Percentiles rank a stretch among this genome's conserved stretches.
phyloP scores from a whole-genome alignment of 2,329 filamentous ascomycete species.

The Botrytis porri region DNA sequence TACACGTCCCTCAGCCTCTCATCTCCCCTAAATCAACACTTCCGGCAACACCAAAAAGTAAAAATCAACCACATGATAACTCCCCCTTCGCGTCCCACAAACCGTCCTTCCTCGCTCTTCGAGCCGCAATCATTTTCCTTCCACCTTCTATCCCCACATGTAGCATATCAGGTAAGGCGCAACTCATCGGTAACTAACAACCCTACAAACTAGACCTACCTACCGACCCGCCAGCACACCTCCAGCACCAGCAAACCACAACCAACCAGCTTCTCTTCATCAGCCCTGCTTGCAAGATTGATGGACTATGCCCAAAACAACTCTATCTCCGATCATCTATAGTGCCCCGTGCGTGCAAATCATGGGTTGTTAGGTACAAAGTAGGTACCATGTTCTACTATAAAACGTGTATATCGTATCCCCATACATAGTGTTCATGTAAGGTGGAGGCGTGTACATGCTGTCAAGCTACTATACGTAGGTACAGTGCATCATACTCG shows the following conservation, averaged over 20 bases:
- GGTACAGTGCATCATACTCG: slow-evolving; percentile 12
- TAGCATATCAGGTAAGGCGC: not conserved
- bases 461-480: not conserved
- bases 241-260: slow-evolving; percentile 6
- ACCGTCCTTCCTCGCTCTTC: not conserved
- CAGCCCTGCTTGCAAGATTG: slow-evolving; percentile 16
- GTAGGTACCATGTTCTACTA: slow-evolving; percentile 3
- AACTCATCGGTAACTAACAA: slow-evolving; percentile 2
- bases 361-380: slow-evolving; percentile 7
- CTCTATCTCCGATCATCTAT: not conserved
- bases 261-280: slow-evolving; percentile 16
- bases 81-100: slow-evolving; percentile 12
- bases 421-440: not conserved
- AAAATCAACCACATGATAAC: not conserved
- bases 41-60: slow-evolving; percentile 10
- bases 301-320: not conserved
- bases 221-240: slow-evolving; percentile 16
- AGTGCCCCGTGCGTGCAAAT: not conserved
- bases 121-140: slow-evolving; percentile 5
- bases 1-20: not conserved
- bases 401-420: slow-evolving; percentile 5
- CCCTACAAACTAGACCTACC: slow-evolving; percentile 12
- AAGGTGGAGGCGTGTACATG: slow-evolving; percentile 3
- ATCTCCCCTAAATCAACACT: not conserved
- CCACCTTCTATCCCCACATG: not conserved